phyloP scores from a whole-genome alignment of 805 yeast genomes.

The Komagataella kurtzmanii region DNA sequence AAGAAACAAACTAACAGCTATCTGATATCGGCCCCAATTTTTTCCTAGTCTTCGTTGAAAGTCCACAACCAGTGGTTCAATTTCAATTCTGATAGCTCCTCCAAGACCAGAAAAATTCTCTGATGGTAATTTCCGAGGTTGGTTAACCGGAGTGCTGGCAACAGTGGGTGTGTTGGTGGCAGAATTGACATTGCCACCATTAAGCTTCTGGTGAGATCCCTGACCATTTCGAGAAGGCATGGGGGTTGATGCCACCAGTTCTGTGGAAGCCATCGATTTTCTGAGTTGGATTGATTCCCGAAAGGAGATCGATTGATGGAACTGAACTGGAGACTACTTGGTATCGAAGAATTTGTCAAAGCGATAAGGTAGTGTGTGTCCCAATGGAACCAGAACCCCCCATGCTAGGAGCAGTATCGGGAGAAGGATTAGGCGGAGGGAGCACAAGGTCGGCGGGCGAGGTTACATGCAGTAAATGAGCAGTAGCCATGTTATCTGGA shows the following conservation, averaged over 20 bases:
- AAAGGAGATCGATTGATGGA: background rate
- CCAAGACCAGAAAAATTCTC: background rate
- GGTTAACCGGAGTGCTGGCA: background rate
- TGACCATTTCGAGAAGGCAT: background rate
- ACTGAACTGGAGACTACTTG: background rate
- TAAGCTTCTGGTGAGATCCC: background rate
- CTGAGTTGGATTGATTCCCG: background rate
- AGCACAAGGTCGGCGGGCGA: background rate
- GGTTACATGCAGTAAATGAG: background rate
- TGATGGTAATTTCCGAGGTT: background rate
- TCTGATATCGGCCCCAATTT: constrained; percentile 81
- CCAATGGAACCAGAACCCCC: background rate
- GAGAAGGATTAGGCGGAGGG: background rate
- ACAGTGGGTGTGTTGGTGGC: background rate
- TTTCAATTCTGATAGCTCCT: constrained; percentile 30
- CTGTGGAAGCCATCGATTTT: constrained; percentile 1
- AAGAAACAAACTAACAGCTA: constrained; percentile 60
- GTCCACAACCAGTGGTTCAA: constrained; percentile 56
- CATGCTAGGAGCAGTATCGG: background rate
- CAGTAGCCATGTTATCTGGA: background rate
- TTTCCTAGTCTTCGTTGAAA: constrained; percentile 63
- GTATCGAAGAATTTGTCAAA: background rate
- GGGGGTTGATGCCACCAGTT: background rate
- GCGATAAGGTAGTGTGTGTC: background rate
- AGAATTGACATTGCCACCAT: background rate